These are phyloP conservation scores for Boletus sp. DNA, from an alignment of 768 basidiomycete species.

Conservation along the genomic window DNA sequence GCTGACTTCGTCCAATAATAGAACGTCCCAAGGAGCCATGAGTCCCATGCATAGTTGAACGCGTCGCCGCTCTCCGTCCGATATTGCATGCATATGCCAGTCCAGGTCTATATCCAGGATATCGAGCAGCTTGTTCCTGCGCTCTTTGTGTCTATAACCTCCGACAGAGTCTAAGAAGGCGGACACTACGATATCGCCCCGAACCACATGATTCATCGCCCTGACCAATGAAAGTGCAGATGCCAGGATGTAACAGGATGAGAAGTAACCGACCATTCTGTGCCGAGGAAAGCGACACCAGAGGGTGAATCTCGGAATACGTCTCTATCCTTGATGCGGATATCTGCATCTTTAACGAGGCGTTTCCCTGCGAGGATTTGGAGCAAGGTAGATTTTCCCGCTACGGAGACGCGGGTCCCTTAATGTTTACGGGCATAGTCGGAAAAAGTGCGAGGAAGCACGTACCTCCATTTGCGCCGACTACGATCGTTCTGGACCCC, in stretches of 20 bases:
- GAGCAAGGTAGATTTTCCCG: slow-evolving; percentile 94
- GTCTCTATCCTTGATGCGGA: slow-evolving; percentile 75
- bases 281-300: slow-evolving; percentile 85
- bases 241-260: not conserved
- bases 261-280: slow-evolving; percentile 70
- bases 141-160: slow-evolving; percentile 88
- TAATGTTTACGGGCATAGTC: not conserved
- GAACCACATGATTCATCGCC: slow-evolving; percentile 97
- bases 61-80: slow-evolving; percentile 90
- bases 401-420: slow-evolving; percentile 33
- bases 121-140: slow-evolving; percentile 81
- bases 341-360: slow-evolving; percentile 59
- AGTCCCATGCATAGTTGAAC: slow-evolving; percentile 96
- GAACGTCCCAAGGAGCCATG: slow-evolving; percentile 91
- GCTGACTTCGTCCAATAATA: slow-evolving; percentile 87
- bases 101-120: slow-evolving; percentile 93
- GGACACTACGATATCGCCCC: slow-evolving; percentile 89
- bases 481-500: slow-evolving; percentile 80
- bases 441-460: slow-evolving; percentile 3
- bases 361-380: slow-evolving; percentile 93
- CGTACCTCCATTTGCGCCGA: slow-evolving; percentile 94
- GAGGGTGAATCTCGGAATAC: slow-evolving; percentile 86
- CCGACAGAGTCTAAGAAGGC: slow-evolving; percentile 96
- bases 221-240: slow-evolving; percentile 34
- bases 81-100: slow-evolving; percentile 95